Conservation (phyloP, 2,329 filamentous ascomycete genomes). For the Colletotrichum agaves region DNA sequence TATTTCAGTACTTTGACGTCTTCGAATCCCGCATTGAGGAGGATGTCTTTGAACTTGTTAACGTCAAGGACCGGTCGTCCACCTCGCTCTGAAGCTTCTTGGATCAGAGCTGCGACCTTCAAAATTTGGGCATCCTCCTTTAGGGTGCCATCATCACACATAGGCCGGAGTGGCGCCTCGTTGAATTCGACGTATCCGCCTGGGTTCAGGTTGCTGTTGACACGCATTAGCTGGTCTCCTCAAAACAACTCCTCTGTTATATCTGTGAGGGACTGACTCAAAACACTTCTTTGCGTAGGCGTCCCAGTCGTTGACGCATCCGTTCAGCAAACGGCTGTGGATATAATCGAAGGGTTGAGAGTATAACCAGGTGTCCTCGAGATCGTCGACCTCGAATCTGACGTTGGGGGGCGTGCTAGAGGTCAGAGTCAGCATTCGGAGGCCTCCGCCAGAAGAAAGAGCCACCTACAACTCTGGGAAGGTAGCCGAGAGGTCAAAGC, state of each 20-base stretch:
- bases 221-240: background rate
- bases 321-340: constrained; percentile 15
- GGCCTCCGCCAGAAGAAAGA: background rate
- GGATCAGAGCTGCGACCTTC: constrained; percentile 42
- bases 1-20: background rate
- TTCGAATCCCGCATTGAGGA: background rate
- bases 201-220: constrained; percentile 46
- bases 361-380: constrained; percentile 47
- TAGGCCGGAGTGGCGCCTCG: constrained; percentile 52
- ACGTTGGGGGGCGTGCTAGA: constrained; percentile 54
- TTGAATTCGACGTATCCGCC: constrained; percentile 57
- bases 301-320: background rate
- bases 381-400: constrained; percentile 53
- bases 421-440: background rate
- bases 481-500: constrained; percentile 54
- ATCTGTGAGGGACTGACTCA: constrained; percentile 35
- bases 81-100: background rate
- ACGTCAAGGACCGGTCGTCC: background rate
- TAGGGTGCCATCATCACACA: constrained; percentile 55
- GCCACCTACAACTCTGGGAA: constrained; percentile 47
- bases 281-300: constrained; percentile 43
- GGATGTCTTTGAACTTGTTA: background rate
- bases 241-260: too few relatives aligned
- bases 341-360: constrained; percentile 31
- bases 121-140: constrained; percentile 40